phyloP scores from a whole-genome alignment of 2,329 filamentous ascomycete genomes.

The Purpureocillium takamizusanense region DNA sequence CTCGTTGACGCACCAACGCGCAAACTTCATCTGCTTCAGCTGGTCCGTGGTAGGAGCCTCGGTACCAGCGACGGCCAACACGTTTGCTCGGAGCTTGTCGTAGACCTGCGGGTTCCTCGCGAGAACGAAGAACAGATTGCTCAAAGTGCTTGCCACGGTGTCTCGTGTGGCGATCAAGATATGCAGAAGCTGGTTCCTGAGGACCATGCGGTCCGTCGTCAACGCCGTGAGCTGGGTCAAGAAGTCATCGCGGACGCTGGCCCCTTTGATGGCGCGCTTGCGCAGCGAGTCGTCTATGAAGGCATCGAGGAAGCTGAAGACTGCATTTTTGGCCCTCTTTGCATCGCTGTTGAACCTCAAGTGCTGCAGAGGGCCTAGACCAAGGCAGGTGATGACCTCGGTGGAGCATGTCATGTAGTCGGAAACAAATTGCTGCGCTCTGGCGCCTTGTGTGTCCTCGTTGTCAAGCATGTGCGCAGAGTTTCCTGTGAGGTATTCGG shows the following conservation, averaged over 20 bases:
- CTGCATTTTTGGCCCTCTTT: slow-evolving; percentile 17
- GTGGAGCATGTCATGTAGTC: slow-evolving; percentile 24
- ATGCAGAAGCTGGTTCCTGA: slow-evolving; percentile 32
- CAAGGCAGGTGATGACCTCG: slow-evolving; percentile 21
- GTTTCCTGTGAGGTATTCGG: slow-evolving; percentile 36
- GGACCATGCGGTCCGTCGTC: slow-evolving; percentile 28
- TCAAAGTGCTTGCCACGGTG: slow-evolving; percentile 34
- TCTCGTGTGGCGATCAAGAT: slow-evolving; percentile 36
- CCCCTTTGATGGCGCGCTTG: slow-evolving; percentile 5
- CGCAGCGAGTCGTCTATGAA: slow-evolving; percentile 30
- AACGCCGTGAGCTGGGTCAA: slow-evolving; percentile 39
- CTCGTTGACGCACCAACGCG: slow-evolving; percentile 49
- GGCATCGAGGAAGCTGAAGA: slow-evolving; percentile 30
- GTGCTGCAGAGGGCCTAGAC: slow-evolving; percentile 20
- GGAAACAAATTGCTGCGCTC: slow-evolving; percentile 24
- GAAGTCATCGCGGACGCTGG: slow-evolving; percentile 31
- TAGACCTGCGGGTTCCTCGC: slow-evolving; percentile 30
- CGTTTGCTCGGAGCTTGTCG: slow-evolving; percentile 34
- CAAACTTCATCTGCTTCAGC: slow-evolving; percentile 42
- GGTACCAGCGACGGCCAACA: slow-evolving; percentile 19
- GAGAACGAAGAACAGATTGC: slow-evolving; percentile 33
- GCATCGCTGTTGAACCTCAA: slow-evolving; percentile 17
- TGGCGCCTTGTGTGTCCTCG: slow-evolving; percentile 7
- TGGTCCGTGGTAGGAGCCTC: slow-evolving; percentile 35
- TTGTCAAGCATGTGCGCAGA: slow-evolving; percentile 14